Percentiles rank a stretch among this genome's conserved stretches.
Evolutionary conservation across 768 basidiomycete species (phyloP).

Genomic region (Collybia sordida): DNA sequence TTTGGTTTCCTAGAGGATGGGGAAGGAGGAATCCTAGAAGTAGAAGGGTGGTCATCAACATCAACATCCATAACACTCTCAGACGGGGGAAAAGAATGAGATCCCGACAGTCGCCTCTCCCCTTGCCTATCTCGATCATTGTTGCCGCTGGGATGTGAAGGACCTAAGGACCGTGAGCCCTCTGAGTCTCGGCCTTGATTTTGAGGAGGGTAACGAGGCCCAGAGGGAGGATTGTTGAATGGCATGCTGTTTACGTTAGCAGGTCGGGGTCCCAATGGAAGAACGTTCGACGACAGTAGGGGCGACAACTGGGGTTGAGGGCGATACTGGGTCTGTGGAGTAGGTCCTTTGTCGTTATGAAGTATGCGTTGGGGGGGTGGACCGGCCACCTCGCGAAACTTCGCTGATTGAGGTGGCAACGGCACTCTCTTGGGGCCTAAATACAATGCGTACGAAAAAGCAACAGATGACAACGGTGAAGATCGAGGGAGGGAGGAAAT

Average conservation of each 20-base stretch:
- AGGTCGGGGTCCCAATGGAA: constrained; percentile 2
- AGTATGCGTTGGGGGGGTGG: constrained; percentile 7
- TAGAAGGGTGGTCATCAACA: constrained; percentile 16
- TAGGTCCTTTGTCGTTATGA: not conserved
- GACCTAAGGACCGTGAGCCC: not conserved
- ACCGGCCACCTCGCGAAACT: constrained; percentile 29
- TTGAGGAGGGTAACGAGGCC: constrained; percentile 13
- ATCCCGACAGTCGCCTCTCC: constrained; percentile 8
- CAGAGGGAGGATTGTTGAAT: constrained; percentile 1
- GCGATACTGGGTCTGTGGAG: constrained; percentile 5
- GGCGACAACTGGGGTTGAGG: not conserved
- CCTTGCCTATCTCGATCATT: constrained; percentile 5
- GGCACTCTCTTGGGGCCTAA: constrained; percentile 41
- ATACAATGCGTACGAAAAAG: constrained; percentile 7
- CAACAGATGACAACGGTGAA: constrained; percentile 6
- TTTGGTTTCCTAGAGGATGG: constrained; percentile 7
- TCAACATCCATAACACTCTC: constrained; percentile 27
- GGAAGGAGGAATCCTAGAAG: constrained; percentile 15
- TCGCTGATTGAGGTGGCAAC: constrained; percentile 42
- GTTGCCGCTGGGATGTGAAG: not conserved
- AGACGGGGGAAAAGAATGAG: constrained; percentile 10
- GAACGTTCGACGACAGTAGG: not conserved
- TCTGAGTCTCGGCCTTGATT: constrained; percentile 3
- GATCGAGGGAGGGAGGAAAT: constrained; percentile 14
- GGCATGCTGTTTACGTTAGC: not conserved